A percentile compares a stretch with the other conserved stretches of the same genome.
phyloP scores from a whole-genome alignment of 257 asterid genomes.

The Lycium barbarum region DNA sequence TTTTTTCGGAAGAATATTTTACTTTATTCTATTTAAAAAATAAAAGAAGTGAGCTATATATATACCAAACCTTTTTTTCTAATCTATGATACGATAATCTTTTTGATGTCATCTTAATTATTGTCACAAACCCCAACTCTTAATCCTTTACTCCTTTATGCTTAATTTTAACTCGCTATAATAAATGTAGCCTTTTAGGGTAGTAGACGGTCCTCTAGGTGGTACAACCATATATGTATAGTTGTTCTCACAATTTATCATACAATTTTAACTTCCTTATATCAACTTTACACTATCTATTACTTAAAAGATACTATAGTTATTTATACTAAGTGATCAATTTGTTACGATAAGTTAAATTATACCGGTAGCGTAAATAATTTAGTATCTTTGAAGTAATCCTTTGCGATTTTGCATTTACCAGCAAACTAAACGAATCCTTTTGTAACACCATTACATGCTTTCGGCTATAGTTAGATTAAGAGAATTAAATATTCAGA shows the following conservation, averaged over 20 bases:
- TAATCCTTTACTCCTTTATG: neutral
- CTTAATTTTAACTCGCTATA: neutral
- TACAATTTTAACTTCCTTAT: too few species aligned
- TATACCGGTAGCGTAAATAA: too few species aligned
- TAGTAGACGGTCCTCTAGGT: neutral
- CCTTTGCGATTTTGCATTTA: neutral
- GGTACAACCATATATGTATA: too few species aligned
- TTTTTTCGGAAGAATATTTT: neutral
- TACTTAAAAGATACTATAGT: too few species aligned
- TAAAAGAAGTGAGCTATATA: neutral
- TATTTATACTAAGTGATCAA: too few species aligned
- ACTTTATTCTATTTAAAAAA: neutral
- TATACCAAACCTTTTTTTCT: too few species aligned
- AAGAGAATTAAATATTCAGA: neutral
- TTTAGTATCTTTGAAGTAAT: neutral
- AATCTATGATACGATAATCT: neutral
- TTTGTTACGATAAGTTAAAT: too few species aligned
- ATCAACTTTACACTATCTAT: too few species aligned
- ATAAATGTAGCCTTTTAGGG: neutral
- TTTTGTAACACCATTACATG: neutral
- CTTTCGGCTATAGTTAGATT: conserved; percentile 16
- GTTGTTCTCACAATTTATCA: too few species aligned
- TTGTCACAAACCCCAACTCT: neutral
- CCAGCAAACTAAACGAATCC: conserved; percentile 6
- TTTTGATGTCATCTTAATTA: neutral